Evolutionary conservation across 1,284 basidiomycete species (phyloP).

Genomic region (Ceratobasidium sp.): DNA sequence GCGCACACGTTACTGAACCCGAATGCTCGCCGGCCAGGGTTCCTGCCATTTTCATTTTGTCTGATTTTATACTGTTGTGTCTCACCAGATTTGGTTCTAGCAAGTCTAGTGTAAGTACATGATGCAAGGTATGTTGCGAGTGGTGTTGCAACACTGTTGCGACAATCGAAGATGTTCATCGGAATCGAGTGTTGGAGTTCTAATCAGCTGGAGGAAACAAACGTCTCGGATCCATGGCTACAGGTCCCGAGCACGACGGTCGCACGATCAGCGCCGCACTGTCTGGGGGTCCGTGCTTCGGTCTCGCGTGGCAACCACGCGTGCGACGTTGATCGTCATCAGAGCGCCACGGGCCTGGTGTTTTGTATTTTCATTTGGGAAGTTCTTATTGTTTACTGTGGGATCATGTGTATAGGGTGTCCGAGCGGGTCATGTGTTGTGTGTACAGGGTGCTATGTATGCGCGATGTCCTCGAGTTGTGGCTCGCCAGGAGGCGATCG

Average conservation of each 20-base stretch:
- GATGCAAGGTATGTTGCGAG: too few species aligned
- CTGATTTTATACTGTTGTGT: constrained; percentile 9
- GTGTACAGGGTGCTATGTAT: too few species aligned
- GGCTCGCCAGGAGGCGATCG: too few species aligned
- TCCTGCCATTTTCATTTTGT: constrained; percentile 8
- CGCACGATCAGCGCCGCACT: too few species aligned
- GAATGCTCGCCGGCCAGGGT: constrained; percentile 19
- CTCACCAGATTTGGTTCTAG: constrained; percentile 27
- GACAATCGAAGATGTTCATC: too few species aligned
- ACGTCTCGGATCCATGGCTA: not conserved
- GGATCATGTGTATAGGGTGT: too few species aligned
- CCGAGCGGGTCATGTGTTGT: too few species aligned
- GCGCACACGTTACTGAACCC: constrained; percentile 38
- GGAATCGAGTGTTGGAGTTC: too few species aligned
- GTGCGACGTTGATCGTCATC: not conserved
- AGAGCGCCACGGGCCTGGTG: not conserved
- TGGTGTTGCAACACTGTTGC: too few species aligned
- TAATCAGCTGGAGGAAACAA: too few species aligned
- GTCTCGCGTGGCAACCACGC: not conserved
- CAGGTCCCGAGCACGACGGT: not conserved
- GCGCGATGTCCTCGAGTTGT: too few species aligned
- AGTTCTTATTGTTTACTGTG: too few species aligned
- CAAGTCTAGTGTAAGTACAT: constrained; percentile 28
- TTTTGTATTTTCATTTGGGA: not conserved
- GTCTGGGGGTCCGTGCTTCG: not conserved